Evolutionary conservation across 495 filamentous ascomycete species (phyloP).

Genomic region (Opeltia flavorubescens): DNA sequence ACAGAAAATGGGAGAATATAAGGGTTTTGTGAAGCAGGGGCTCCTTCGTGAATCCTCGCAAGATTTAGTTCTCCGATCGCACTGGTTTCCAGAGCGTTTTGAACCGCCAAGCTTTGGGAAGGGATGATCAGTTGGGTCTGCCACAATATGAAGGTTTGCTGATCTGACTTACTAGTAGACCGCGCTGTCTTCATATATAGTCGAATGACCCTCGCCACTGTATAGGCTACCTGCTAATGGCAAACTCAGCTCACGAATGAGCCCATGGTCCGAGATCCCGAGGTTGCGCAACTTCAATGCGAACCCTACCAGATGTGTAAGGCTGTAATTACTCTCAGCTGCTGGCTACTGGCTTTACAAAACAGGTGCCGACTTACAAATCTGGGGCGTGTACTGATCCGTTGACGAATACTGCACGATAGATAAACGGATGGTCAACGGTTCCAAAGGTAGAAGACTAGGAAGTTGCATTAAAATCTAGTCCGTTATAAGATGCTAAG

Average conservation of each 20-base stretch:
- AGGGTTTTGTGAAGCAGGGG: conserved; percentile 48
- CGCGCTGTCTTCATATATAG: conserved; percentile 79
- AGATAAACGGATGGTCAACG: conserved; percentile 80
- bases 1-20: conserved; percentile 91
- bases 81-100: conserved; percentile 76
- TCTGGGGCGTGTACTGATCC: conserved; percentile 84
- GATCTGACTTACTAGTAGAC: conserved; percentile 61
- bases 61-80: conserved; percentile 39
- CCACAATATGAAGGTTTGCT: background rate
- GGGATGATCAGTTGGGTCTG: conserved; percentile 3
- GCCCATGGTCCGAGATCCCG: conserved; percentile 80
- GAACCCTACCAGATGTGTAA: conserved; percentile 87
- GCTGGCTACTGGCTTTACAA: background rate
- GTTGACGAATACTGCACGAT: conserved; percentile 87
- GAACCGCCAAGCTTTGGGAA: conserved; percentile 52
- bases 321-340: conserved; percentile 24
- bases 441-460: conserved; percentile 76
- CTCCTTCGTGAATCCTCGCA: conserved; percentile 32
- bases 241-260: conserved; percentile 78
- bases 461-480: conserved; percentile 10
- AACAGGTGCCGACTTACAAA: conserved; percentile 41
- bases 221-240: conserved; percentile 88
- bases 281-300: conserved; percentile 85
- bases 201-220: conserved; percentile 81
- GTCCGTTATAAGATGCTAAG: background rate